Percentiles rank a stretch among this genome's conserved stretches.
Conservation (phyloP, 1,139 yeast species). For the Saccharomyces hybrid region DNA sequence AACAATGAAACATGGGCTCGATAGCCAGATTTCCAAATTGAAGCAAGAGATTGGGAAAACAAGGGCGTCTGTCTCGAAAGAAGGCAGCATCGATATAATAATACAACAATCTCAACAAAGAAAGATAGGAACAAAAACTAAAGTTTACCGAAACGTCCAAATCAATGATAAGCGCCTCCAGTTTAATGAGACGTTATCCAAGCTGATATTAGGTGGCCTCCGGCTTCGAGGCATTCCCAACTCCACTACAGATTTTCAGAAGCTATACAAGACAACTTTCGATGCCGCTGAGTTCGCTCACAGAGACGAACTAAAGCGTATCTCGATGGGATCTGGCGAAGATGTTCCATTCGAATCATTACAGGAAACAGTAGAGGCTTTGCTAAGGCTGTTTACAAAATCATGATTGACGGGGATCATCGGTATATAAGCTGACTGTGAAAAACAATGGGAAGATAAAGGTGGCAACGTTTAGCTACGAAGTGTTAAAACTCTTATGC, state of each 20-base stretch:
- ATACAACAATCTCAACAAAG: constrained; percentile 16
- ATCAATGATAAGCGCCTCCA: constrained; percentile 19
- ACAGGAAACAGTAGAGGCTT: constrained; percentile 26
- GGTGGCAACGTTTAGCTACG: not conserved
- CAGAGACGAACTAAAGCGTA: constrained; percentile 18
- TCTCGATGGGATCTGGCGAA: constrained; percentile 7
- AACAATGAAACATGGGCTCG: constrained; percentile 3
- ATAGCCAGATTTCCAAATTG: not conserved
- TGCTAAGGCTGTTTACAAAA: constrained; percentile 21
- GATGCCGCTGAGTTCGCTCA: constrained; percentile 29
- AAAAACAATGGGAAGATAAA: not conserved
- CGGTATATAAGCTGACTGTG: not conserved
- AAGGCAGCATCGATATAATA: constrained; percentile 16
- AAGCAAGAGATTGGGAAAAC: not conserved
- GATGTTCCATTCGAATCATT: constrained; percentile 21
- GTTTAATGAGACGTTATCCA: constrained; percentile 25
- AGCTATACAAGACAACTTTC: constrained; percentile 28
- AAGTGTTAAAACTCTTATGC: not conserved
- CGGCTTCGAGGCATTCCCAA: constrained; percentile 29
- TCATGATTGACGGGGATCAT: constrained; percentile 7
- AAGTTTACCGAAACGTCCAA: constrained; percentile 14
- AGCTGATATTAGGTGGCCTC: constrained; percentile 27
- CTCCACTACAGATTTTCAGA: constrained; percentile 22
- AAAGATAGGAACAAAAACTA: constrained; percentile 9
- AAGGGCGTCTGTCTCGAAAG: constrained; percentile 1